Conservation (phyloP, 2,329 filamentous ascomycete genomes). For the Alternaria dauci region DNA sequence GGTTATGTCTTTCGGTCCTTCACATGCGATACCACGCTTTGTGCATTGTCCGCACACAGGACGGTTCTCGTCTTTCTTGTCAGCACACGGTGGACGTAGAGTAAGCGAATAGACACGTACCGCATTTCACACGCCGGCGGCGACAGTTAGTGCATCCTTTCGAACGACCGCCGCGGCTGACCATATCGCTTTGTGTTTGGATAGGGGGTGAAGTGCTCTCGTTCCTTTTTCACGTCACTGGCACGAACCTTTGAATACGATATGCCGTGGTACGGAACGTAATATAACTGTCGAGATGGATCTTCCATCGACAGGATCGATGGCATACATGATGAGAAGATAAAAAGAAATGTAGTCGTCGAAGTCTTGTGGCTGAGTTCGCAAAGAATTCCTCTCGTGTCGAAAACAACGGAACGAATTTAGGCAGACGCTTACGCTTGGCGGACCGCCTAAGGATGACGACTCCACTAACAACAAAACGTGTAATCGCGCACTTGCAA, state of each 20-base stretch:
- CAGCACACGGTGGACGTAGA: neutral
- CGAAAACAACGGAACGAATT: neutral
- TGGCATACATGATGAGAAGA: neutral
- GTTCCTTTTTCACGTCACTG: neutral
- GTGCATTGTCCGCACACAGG: constrained; percentile 36
- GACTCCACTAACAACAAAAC: neutral
- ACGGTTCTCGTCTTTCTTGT: constrained; percentile 33
- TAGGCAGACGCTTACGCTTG: constrained; percentile 2
- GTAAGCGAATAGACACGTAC: constrained; percentile 21
- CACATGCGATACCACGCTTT: constrained; percentile 34
- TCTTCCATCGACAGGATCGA: neutral
- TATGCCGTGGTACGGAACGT: neutral
- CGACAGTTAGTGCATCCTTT: constrained; percentile 40
- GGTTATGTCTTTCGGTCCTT: constrained; percentile 34
- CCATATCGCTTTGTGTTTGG: constrained; percentile 21
- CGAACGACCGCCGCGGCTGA: constrained; percentile 41
- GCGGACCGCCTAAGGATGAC: neutral
- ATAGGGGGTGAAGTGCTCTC: neutral
- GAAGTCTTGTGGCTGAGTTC: constrained; percentile 3
- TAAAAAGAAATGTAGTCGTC: neutral
- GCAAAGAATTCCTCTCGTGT: neutral
- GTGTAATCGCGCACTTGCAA: neutral
- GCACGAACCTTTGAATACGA: neutral
- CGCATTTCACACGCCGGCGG: constrained; percentile 39
- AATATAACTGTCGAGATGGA: neutral